Evolutionary conservation across 192 early-diverging fungal species (phyloP).

Genomic region (Backusella morwellensis): DNA sequence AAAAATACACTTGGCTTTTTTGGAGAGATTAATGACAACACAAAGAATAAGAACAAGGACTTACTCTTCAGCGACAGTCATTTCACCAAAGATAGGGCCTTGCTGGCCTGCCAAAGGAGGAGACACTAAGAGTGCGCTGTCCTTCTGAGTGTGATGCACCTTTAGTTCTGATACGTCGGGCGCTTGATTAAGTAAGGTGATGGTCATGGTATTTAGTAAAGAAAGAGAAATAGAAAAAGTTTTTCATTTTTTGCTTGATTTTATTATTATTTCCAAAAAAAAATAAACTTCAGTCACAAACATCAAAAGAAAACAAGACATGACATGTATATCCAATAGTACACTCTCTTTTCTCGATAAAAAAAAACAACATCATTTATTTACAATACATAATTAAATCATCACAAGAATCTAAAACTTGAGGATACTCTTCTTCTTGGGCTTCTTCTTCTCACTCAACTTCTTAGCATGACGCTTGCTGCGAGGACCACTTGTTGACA

Average conservation of each 20-base stretch:
- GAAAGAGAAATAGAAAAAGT: conserved; percentile 3
- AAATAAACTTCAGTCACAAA: conserved; percentile 2
- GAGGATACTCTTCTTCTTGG: conserved; percentile 13
- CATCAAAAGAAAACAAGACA: too few species aligned
- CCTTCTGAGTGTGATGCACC: conserved; percentile 19
- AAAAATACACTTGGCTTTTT: conserved; percentile 53
- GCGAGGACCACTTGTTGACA: conserved; percentile 49
- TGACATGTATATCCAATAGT: too few species aligned
- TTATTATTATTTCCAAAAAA: background rate
- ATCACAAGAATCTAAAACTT: conserved; percentile 9
- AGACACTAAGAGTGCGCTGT: conserved; percentile 20
- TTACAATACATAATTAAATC: background rate
- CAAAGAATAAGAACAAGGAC: background rate
- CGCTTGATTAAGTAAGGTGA: conserved; percentile 26
- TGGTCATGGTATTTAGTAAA: conserved; percentile 24
- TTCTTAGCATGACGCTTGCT: conserved; percentile 24
- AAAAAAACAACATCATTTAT: background rate
- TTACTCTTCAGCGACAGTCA: conserved; percentile 51
- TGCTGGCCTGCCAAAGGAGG: conserved; percentile 29
- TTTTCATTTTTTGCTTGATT: background rate
- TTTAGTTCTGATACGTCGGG: conserved; percentile 18
- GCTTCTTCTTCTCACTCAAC: conserved; percentile 26
- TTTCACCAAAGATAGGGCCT: conserved; percentile 39
- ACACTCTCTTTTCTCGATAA: background rate
- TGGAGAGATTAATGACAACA: background rate